These are phyloP conservation scores for Ophiostoma sp. DNA, from an alignment of 2,329 filamentous ascomycete species.

Conservation along the genomic window DNA sequence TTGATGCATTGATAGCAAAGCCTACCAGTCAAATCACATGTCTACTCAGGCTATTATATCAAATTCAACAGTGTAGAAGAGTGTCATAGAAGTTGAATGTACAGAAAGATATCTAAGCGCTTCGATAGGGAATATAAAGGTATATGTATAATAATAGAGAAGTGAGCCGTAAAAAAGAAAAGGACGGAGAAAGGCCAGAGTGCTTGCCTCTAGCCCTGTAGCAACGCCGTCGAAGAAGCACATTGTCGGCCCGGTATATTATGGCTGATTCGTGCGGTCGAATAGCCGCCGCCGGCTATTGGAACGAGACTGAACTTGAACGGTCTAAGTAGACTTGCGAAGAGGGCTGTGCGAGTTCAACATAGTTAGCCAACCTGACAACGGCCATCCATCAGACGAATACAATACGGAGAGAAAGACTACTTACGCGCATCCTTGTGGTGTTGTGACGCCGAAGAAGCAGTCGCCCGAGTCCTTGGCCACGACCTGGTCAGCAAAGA, in stretches of 20 bases:
- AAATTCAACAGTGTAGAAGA: neutral
- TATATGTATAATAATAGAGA: neutral
- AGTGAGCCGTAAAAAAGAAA: neutral
- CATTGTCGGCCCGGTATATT: neutral
- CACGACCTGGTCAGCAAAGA: constrained; percentile 49
- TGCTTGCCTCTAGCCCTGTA: neutral
- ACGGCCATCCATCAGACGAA: too few relatives aligned
- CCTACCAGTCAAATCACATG: neutral
- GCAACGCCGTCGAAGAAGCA: neutral
- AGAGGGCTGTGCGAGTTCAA: constrained; percentile 14
- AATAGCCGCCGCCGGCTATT: neutral
- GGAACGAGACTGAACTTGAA: neutral
- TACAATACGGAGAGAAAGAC: constrained; percentile 20
- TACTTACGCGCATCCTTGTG: constrained; percentile 53
- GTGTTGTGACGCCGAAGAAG: constrained; percentile 52
- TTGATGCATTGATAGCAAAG: neutral
- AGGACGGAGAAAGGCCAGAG: neutral
- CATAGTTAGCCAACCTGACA: neutral
- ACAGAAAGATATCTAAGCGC: neutral
- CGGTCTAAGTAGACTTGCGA: neutral
- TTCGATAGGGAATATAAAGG: neutral
- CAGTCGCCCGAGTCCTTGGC: constrained; percentile 46
- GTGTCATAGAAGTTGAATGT: neutral
- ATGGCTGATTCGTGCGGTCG: neutral
- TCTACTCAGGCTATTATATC: neutral